A percentile compares a stretch with the other conserved stretches of the same genome.
Evolutionary conservation across 257 asterid genomes (phyloP).

Genomic region (Jacaranda mimosifolia): DNA sequence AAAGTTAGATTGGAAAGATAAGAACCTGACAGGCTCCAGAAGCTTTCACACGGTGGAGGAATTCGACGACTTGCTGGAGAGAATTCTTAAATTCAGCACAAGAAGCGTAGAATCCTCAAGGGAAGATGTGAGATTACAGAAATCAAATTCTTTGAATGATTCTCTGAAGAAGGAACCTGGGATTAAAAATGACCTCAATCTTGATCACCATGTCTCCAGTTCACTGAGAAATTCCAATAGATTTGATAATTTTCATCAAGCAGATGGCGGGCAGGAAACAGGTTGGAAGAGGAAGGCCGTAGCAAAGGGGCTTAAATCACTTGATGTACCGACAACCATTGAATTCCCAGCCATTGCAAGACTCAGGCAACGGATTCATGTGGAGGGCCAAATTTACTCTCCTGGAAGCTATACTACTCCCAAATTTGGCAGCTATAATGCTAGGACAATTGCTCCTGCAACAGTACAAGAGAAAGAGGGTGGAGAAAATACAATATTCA

Average conservation of each 20-base stretch:
- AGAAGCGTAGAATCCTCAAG: conserved; percentile 11
- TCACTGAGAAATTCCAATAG: background rate
- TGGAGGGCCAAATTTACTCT: conserved; percentile 44
- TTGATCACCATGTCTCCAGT: background rate
- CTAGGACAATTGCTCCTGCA: background rate
- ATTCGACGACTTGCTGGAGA: conserved; percentile 54
- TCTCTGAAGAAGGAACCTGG: background rate
- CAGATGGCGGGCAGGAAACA: conserved; percentile 18
- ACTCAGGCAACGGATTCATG: conserved; percentile 35
- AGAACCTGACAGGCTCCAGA: conserved; percentile 47
- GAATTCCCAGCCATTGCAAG: conserved; percentile 47
- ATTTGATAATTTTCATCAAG: conserved; percentile 2
- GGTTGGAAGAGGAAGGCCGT: conserved; percentile 58
- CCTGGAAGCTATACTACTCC: conserved; percentile 56
- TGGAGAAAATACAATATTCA: conserved; percentile 31
- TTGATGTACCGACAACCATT: conserved; percentile 37
- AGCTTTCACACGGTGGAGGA: conserved; percentile 70
- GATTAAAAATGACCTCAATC: background rate
- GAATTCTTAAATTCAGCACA: conserved; percentile 38
- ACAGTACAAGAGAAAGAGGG: background rate
- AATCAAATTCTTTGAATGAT: background rate
- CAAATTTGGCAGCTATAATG: conserved; percentile 58
- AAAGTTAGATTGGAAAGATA: conserved; percentile 35
- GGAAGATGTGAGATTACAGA: background rate
- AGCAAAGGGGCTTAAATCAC: conserved; percentile 47